Evolutionary conservation across 1,284 basidiomycete genomes (phyloP).

Genomic region (Malassezia slooffiae): DNA sequence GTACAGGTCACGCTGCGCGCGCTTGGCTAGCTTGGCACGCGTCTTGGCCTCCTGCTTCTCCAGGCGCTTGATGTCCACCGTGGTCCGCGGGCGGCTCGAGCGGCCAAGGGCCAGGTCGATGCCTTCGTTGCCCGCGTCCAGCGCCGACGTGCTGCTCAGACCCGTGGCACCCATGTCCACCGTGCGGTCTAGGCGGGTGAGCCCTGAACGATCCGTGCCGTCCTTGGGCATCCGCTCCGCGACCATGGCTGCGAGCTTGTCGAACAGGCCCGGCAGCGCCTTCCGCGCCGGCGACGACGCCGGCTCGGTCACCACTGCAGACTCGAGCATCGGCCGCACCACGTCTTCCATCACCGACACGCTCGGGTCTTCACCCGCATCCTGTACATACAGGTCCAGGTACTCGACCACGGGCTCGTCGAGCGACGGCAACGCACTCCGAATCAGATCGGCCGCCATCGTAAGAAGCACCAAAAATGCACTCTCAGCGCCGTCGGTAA

Average conservation of each 20-base stretch:
- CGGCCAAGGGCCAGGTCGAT: constrained; percentile 75
- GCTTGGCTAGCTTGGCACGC: constrained; percentile 93
- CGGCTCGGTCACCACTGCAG: constrained; percentile 32
- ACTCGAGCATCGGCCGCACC: constrained; percentile 41
- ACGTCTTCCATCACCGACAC: constrained; percentile 34
- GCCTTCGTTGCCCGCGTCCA: constrained; percentile 22
- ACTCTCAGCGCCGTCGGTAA: no score
- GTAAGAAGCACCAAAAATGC: no score
- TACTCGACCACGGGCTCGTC: constrained; percentile 90
- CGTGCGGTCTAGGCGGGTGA: constrained; percentile 64
- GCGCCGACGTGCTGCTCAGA: constrained; percentile 39
- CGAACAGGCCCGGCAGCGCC: constrained; percentile 22
- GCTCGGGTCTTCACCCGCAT: constrained; percentile 55
- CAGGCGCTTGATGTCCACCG: constrained; percentile 93
- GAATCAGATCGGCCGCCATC: constrained; percentile 58
- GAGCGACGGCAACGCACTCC: constrained; percentile 67
- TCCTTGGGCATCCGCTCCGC: constrained; percentile 28
- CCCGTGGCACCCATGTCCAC: constrained; percentile 79
- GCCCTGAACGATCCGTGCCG: constrained; percentile 16
- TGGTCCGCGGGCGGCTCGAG: constrained; percentile 85
- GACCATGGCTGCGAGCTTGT: constrained; percentile 29
- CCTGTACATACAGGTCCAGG: constrained; percentile 77
- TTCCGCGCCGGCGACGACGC: constrained; percentile 16
- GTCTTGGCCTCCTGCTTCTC: constrained; percentile 98
- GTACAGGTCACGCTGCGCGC: constrained; percentile 68